Base-by-base conservation (phyloP, 805 yeast species). In the Yamadazyma ubonensis region DNA sequence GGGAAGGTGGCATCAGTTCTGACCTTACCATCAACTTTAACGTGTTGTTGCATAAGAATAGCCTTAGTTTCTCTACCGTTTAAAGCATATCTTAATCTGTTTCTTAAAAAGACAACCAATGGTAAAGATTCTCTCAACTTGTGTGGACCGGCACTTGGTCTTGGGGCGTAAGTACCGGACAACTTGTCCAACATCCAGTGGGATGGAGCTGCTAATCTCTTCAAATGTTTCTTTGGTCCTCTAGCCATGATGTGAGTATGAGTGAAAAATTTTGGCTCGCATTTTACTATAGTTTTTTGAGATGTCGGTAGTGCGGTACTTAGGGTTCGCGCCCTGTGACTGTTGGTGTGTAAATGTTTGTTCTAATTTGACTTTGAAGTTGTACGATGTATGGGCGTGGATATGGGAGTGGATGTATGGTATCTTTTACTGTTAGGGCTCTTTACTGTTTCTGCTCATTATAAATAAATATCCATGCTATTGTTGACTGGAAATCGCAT, bases 161-260 rank as follows among this genome's bases (percentile, higher is more conserved):
- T 89, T 79, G 99, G 99, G 55, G 99, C 99, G 74, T 93, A 93
- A 67, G 87, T 80, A 73, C 99, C 99, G 70, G 97, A 86, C 79
- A 93, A 81, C 80, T 93, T 93, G 95, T 95, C 99, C 80, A 93
- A 87, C 95, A 93, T 86, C 99, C 99, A 93, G 85, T 93, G 99
- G 81, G 90, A 85, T 82, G 99, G 99, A 75, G 99, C 99, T 74
- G 98, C 96, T 77, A 91, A 85, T 85, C 98, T 89, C 85, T 91
- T 90, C 75, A 90, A 83, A 75, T 91, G 97, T 83, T 91, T 90
- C 90, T 89, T 88, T 85, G 73, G 75, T 71, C 75, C 75, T 69
- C 75, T 69, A 67, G 75, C 75, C 75, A 69, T 69, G 63, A 57
- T 64, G 30, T 38, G 20, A 18, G 39, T 27, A 23, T 22, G 26